Evolutionary conservation across 495 filamentous ascomycete genomes (phyloP).

Genomic region (Penicillium antarcticum): DNA sequence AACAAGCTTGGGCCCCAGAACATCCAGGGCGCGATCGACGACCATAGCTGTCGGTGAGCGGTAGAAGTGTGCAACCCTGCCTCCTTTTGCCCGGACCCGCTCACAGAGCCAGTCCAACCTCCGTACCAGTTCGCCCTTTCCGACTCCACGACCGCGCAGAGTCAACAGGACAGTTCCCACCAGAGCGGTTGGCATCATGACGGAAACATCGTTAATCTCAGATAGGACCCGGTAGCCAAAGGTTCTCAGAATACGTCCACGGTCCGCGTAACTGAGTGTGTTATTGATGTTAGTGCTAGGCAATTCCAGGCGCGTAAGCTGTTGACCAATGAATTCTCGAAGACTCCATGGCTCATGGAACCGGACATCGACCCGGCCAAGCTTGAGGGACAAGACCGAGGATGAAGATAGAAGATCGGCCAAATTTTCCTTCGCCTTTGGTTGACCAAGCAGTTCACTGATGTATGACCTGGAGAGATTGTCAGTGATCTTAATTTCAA

Average conservation of each 20-base stretch:
- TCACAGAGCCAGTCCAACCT: slow-evolving; percentile 88
- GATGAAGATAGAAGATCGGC: slow-evolving; percentile 84
- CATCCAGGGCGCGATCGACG: slow-evolving; percentile 86
- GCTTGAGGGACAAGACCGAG: slow-evolving; percentile 79
- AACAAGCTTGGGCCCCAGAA: slow-evolving; percentile 84
- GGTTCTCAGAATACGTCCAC: slow-evolving; percentile 66
- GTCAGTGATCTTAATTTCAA: slow-evolving; percentile 7
- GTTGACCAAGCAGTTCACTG: slow-evolving; percentile 85
- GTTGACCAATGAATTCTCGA: slow-evolving; percentile 70
- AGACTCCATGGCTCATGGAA: slow-evolving; percentile 96
- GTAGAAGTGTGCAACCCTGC: slow-evolving; percentile 90
- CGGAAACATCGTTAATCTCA: slow-evolving; percentile 92
- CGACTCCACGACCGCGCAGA: slow-evolving; percentile 86
- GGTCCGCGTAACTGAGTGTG: slow-evolving; percentile 47
- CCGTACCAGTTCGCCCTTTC: slow-evolving; percentile 77
- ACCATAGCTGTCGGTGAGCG: slow-evolving; percentile 71
- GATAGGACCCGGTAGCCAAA: slow-evolving; percentile 87
- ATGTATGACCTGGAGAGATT: slow-evolving; percentile 66
- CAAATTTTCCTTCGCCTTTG: slow-evolving; percentile 92
- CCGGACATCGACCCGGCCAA: slow-evolving; percentile 90
- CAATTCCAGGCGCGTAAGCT: slow-evolving; percentile 51
- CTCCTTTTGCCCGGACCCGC: slow-evolving; percentile 78
- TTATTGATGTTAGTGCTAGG: slow-evolving; percentile 30
- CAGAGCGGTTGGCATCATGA: slow-evolving; percentile 95
- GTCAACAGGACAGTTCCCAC: slow-evolving; percentile 94